Percentiles rank a stretch among this genome's conserved stretches.
These are phyloP conservation scores for Prillingera fragicola DNA, from an alignment of 1,284 basidiomycete species.

Conservation along the genomic window DNA sequence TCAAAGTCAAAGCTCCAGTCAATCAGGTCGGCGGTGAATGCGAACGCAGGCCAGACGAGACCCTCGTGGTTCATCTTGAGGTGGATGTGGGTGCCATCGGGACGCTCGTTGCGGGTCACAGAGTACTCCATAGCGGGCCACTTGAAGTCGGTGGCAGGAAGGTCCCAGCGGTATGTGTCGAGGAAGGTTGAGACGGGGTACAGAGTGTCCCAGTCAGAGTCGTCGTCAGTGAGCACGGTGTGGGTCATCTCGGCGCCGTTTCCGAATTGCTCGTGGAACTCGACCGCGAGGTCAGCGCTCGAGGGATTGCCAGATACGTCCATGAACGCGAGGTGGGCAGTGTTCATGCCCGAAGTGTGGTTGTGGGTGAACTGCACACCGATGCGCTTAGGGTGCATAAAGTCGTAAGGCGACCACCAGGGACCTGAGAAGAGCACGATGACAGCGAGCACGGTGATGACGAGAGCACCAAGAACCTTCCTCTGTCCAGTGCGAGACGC, in stretches of 20 bases:
- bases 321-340: conserved; percentile 74
- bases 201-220: conserved; percentile 72
- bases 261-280: conserved; percentile 60
- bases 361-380: conserved; percentile 85
- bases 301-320: conserved; percentile 52
- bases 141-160: conserved; percentile 26
- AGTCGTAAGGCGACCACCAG: conserved; percentile 65
- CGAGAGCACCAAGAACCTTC: conserved; percentile 52
- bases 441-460: conserved; percentile 51
- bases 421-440: conserved; percentile 60
- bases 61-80: conserved; percentile 73
- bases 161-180: conserved; percentile 36
- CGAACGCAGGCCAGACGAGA: conserved; percentile 58
- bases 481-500: conserved; percentile 56
- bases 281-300: conserved; percentile 57
- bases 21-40: conserved; percentile 86
- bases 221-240: conserved; percentile 38
- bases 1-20: conserved; percentile 74
- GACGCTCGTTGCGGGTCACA: conserved; percentile 46
- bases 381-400: conserved; percentile 78
- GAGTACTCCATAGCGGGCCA: conserved; percentile 32
- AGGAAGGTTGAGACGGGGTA: conserved; percentile 68
- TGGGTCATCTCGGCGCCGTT: conserved; percentile 25
- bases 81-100: conserved; percentile 59
- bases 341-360: conserved; percentile 64